Percentiles rank a stretch among this genome's conserved stretches.
These are phyloP conservation scores for Phytophthora syringae DNA, from an alignment of 352 stramenopile genomes.

Conservation along the genomic window DNA sequence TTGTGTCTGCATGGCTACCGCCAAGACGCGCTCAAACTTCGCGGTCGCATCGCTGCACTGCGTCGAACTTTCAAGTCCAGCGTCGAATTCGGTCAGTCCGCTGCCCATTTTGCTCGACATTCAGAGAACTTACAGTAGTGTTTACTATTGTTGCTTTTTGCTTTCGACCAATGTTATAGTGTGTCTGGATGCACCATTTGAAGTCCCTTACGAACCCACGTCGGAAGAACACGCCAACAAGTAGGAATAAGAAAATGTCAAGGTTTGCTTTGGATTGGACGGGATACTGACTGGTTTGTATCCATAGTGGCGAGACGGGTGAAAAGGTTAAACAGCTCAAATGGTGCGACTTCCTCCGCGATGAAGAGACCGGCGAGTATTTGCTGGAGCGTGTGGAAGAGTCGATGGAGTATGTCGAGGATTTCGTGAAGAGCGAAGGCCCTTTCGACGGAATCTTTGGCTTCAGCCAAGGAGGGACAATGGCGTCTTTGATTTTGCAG, in stretches of 20 bases:
- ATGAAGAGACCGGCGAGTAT: conserved; percentile 51
- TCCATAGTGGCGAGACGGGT: conserved; percentile 31
- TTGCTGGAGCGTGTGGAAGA: conserved; percentile 61
- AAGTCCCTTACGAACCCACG: conserved; percentile 75
- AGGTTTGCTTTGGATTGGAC: background rate
- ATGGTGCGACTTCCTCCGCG: conserved; percentile 73
- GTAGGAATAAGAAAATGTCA: conserved; percentile 35
- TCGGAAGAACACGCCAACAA: conserved; percentile 52
- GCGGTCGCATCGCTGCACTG: conserved; percentile 74
- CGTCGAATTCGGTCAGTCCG: conserved; percentile 77
- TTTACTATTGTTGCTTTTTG: background rate
- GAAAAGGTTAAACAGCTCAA: conserved; percentile 68
- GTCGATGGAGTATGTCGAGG: conserved; percentile 68
- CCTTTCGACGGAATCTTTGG: conserved; percentile 88
- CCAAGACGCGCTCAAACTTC: conserved; percentile 78
- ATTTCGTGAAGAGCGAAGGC: conserved; percentile 70
- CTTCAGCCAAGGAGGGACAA: conserved; percentile 84
- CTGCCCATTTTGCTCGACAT: conserved; percentile 14
- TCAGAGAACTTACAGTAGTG: background rate
- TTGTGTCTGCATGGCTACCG: conserved; percentile 89
- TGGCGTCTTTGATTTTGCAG: conserved; percentile 73
- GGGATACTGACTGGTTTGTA: background rate
- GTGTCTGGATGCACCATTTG: conserved; percentile 77
- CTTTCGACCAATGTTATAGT: conserved; percentile 42
- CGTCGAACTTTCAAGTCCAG: conserved; percentile 78